These are phyloP conservation scores for Sphaerulina vaccinii DNA, from an alignment of 2,329 filamentous ascomycete genomes.

Conservation along the genomic window DNA sequence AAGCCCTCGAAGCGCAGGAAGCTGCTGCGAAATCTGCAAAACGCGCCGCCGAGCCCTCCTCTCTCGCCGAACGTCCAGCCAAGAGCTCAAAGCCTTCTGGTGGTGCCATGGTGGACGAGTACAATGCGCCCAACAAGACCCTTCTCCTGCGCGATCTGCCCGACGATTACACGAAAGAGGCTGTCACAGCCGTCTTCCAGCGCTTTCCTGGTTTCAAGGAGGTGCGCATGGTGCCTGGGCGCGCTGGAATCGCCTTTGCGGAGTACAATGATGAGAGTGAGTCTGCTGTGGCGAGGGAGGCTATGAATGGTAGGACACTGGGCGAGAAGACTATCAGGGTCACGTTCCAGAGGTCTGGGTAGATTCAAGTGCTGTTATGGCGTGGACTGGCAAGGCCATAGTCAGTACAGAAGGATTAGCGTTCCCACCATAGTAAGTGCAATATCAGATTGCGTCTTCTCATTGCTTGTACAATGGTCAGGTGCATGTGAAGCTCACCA, in stretches of 20 bases:
- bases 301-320: constrained; percentile 79
- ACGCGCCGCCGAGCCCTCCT: constrained; percentile 54
- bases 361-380: too few relatives aligned
- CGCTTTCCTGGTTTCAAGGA: constrained; percentile 94
- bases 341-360: constrained; percentile 86
- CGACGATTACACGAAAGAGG: constrained; percentile 79
- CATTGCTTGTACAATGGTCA: too few relatives aligned
- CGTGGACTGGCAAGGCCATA: too few relatives aligned
- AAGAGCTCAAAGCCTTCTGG: constrained; percentile 71
- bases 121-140: constrained; percentile 94
- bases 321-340: constrained; percentile 84
- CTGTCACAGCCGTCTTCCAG: constrained; percentile 75
- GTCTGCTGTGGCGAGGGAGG: constrained; percentile 91
- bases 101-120: constrained; percentile 90
- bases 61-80: constrained; percentile 54
- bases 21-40: constrained; percentile 53
- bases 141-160: constrained; percentile 92
- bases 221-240: constrained; percentile 81
- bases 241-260: constrained; percentile 88
- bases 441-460: too few relatives aligned
- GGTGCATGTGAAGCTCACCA: too few relatives aligned
- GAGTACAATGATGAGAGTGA: constrained; percentile 91
- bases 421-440: too few relatives aligned
- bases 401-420: neutral
- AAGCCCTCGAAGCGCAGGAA: constrained; percentile 76